phyloP scores from a whole-genome alignment of 345 rosid genomes.

The Bruguiera gymnorhiza region DNA sequence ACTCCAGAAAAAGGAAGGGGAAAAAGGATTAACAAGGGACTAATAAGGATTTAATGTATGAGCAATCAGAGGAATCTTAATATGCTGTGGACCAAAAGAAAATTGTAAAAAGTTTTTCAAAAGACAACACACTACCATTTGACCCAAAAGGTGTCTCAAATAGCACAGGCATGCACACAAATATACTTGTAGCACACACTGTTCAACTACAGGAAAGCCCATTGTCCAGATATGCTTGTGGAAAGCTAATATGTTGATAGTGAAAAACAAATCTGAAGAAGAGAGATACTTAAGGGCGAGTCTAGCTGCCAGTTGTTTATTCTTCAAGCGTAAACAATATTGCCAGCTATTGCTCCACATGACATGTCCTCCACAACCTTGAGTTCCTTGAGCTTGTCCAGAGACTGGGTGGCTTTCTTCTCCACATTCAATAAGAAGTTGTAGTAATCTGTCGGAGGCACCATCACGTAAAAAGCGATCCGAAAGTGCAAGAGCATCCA shows the following conservation, averaged over 20 bases:
- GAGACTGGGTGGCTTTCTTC: conserved; percentile 55
- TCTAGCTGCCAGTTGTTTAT: conserved; percentile 80
- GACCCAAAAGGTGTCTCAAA: not conserved
- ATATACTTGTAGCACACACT: not conserved
- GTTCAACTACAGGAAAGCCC: not conserved
- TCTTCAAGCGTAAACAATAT: conserved; percentile 92
- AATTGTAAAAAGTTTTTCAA: not conserved
- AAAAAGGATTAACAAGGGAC: no score
- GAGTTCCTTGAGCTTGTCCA: conserved; percentile 52
- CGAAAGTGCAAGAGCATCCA: conserved; percentile 97
- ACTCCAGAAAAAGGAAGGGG: no score
- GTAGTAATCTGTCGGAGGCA: conserved; percentile 83
- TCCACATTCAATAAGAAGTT: conserved; percentile 67
- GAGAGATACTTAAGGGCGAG: conserved; percentile 81
- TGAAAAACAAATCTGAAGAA: conserved; percentile 3
- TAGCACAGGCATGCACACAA: not conserved
- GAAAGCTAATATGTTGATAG: conserved; percentile 3
- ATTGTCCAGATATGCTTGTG: not conserved
- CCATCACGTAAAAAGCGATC: conserved; percentile 93
- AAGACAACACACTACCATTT: not conserved
- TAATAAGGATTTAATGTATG: no score
- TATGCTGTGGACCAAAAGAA: not conserved
- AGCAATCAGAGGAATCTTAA: no score
- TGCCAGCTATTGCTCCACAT: conserved; percentile 90
- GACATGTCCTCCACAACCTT: conserved; percentile 54